A percentile compares a stretch with the other conserved stretches of the same genome.
Evolutionary conservation across 768 basidiomycete genomes (phyloP).

Genomic region (Naematelia aurantialba): DNA sequence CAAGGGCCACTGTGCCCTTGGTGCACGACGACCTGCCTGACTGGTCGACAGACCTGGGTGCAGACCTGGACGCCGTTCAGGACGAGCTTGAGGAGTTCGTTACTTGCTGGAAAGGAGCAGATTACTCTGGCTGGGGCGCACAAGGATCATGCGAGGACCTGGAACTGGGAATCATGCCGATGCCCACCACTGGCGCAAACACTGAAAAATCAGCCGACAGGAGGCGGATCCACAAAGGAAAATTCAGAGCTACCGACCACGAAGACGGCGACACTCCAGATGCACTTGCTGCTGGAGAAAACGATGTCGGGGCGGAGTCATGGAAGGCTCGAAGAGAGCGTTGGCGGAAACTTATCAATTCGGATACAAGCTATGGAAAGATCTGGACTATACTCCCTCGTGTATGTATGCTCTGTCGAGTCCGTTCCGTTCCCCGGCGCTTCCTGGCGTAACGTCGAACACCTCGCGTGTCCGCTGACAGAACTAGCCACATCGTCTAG

Average conservation of each 20-base stretch:
- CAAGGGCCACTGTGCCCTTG: slow-evolving; percentile 8
- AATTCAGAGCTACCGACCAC: slow-evolving; percentile 4
- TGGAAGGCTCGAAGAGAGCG: slow-evolving; percentile 18
- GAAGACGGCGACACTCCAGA: neutral
- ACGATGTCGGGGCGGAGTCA: no score
- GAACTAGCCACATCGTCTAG: slow-evolving; percentile 6
- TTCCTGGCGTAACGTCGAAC: no score
- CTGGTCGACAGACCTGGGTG: slow-evolving; percentile 6
- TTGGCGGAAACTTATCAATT: slow-evolving; percentile 17
- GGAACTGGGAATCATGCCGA: neutral
- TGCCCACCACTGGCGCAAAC: neutral
- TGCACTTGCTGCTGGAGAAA: neutral
- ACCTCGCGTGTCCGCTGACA: neutral
- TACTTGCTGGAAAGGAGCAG: slow-evolving; percentile 11
- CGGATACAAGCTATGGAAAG: slow-evolving; percentile 9
- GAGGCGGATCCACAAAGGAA: slow-evolving; percentile 12
- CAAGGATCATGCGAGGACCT: neutral
- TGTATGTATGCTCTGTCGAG: slow-evolving; percentile 14
- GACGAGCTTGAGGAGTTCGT: slow-evolving; percentile 29
- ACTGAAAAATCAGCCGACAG: neutral
- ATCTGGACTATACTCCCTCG: slow-evolving; percentile 15
- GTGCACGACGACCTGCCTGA: slow-evolving; percentile 1
- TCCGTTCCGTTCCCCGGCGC: no score
- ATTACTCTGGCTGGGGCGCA: slow-evolving; percentile 8
- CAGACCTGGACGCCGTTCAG: slow-evolving; percentile 23